Base-by-base conservation (phyloP, 2,329 filamentous ascomycete species). In the Emmonsia crescens region DNA sequence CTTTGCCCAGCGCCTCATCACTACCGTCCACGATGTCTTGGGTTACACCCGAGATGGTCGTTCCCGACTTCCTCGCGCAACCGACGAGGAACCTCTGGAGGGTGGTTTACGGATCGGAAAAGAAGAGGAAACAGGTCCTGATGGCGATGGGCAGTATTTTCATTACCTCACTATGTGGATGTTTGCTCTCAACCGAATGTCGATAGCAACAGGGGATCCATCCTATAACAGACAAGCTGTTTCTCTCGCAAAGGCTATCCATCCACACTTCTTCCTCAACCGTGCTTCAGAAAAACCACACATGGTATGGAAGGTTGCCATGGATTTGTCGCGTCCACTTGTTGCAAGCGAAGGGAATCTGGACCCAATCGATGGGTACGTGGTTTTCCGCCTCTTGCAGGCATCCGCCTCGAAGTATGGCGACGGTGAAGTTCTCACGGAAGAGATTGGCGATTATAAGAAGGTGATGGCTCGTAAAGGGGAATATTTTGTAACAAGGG, bases 151-250 rank as follows among this genome's bases (percentile, higher is more conserved):
- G 2, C 83, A 85, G 68, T 85, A 85, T 63, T 82, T 84, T 65
- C 83, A 85, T 66, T 85, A 85, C 64, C 73, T 85, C 24, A 85
- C 82, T 0, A 67, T 85, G 5, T 86, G 83, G 83, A 84, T 85
- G 82, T 85, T 84, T 68, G 82, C 83, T 1, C 74, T 85, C 4
- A 84, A 83, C 66, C 75, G 83, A 1, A 72, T 84, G 48, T 75
- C 79, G 0, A 63, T 79, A 42, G 82, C 80, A 2, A 76, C 78
- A 0, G 73, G 73, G 0, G 76, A 83, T 27, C 66, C 69, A 10
- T 66, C 63, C 8, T 85, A 79, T 64, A 84, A 84, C 64, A 70
- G 73, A 33, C 74, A 80, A 58, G 83, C 82, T 0, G 74, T 83
- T 2, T 72, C 79, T 61, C 71, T 85, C 12, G 82, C 81, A 5